Evolutionary conservation across 2,329 filamentous ascomycete genomes (phyloP), one percentile per base, ranked within the genome.

Genomic region (Paecilomyces fulvus): DNA sequence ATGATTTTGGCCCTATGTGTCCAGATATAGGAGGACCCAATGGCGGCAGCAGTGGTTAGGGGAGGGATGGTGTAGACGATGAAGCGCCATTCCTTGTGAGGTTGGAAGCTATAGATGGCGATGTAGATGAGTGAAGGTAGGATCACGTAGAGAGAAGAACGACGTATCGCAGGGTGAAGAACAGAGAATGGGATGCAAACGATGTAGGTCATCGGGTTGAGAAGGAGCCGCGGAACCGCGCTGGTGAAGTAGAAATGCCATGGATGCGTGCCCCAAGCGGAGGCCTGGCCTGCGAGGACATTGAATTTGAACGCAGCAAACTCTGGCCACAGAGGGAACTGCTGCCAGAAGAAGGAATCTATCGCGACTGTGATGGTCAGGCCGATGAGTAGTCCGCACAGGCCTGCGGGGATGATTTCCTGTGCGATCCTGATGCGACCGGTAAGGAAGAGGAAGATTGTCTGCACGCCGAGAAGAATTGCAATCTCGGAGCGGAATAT

Each of bases 41-140:
- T 79, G 2, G 90, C 86, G 0, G 90, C 87, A 2, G 86, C 82
- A 10, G 87, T 87, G 0, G 92, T 96, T 30, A 97, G 76, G 0
- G 87, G 80, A 0, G 94, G 94, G 23, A 95, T 80, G 54, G 84
- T 80, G 74, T 97, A 97, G 65, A 97, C 85, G 63, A 99, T 86
- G 77, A 99, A 99, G 17, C 94, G 88, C 70, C 91, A 88, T 75
- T 99, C 94, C 70, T 99, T 99, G 76, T 99, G 94, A 0, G 92
- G 92, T 59, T 96, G 88, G 53, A 90, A 65, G 60, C 90, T 96
- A 77, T 96, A 97, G 49, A 95, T 72, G 3, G 80, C 80, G 20
- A 95, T 79, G 70, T 92, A 99, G 30, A 82, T 71, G 1, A 95
- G 62, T 9, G 83, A 80, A 0, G 94, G 91, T 2, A 86, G 64